phyloP scores from a whole-genome alignment of 352 stramenopile species.

The Aphanomyces astaci region DNA sequence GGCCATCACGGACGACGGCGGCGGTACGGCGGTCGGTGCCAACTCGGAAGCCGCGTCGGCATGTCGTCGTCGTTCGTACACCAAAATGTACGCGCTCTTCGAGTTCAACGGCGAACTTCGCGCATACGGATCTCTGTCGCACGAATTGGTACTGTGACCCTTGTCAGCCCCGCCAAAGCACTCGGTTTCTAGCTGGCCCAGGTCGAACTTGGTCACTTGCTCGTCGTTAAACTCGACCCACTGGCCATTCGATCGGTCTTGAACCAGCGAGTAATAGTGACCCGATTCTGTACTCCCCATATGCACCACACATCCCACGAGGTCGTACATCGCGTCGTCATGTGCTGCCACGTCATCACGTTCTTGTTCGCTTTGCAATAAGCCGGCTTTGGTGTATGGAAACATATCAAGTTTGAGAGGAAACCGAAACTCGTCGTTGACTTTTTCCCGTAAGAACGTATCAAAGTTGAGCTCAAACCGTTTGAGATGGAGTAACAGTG shows the following conservation, averaged over 20 bases:
- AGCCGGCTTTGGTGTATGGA: constrained; percentile 22
- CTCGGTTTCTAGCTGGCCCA: constrained; percentile 14
- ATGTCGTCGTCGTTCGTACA: constrained; percentile 19
- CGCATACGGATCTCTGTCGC: no score
- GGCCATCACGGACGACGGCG: not conserved
- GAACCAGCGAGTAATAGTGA: constrained; percentile 28
- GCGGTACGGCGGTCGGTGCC: not conserved
- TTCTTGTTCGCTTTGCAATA: not conserved
- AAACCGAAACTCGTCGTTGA: constrained; percentile 39
- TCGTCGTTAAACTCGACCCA: constrained; percentile 29
- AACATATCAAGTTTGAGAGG: constrained; percentile 25
- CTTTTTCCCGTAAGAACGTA: constrained; percentile 32
- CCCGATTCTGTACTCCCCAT: constrained; percentile 28
- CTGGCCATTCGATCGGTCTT: not conserved
- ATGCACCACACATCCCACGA: constrained; percentile 28
- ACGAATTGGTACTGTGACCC: no score
- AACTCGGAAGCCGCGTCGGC: not conserved
- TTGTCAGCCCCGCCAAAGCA: constrained; percentile 22
- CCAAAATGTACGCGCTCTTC: constrained; percentile 29
- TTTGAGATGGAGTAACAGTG: constrained; percentile 36
- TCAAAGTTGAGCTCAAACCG: constrained; percentile 35
- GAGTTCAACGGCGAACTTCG: constrained; percentile 12
- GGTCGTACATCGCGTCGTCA: constrained; percentile 11
- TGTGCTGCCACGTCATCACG: not conserved
- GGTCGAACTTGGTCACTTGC: constrained; percentile 19